A percentile compares a stretch with the other conserved stretches of the same genome.
These are phyloP conservation scores for Lumnitzera racemosa DNA, from an alignment of 345 rosid species.

Conservation along the genomic window DNA sequence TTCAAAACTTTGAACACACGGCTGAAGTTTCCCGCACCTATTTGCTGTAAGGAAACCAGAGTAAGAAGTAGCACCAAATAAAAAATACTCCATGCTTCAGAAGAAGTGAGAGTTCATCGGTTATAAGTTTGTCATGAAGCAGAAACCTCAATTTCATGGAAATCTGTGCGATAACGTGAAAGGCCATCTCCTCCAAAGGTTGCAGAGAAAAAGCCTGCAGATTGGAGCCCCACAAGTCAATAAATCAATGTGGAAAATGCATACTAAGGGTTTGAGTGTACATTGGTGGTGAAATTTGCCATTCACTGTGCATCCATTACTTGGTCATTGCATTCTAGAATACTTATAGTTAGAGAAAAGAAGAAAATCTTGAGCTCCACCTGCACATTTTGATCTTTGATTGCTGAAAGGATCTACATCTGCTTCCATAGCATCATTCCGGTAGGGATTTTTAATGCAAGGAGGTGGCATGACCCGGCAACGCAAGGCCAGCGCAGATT, in stretches of 20 bases:
- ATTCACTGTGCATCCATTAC: too few relatives aligned
- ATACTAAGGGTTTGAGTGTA: too few relatives aligned
- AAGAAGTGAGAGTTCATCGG: neutral
- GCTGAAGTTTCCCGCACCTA: slow-evolving; percentile 88
- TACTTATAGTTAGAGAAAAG: neutral
- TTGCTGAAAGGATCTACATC: slow-evolving; percentile 59
- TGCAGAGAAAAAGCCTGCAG: slow-evolving; percentile 59
- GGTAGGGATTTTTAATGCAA: slow-evolving; percentile 87
- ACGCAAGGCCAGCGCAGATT: slow-evolving; percentile 78
- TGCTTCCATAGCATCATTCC: slow-evolving; percentile 38
- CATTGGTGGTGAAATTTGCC: too few relatives aligned
- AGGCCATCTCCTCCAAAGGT: slow-evolving; percentile 67
- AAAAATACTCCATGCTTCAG: slow-evolving; percentile 4
- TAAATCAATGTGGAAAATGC: neutral
- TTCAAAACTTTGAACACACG: slow-evolving; percentile 79
- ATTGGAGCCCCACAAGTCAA: slow-evolving; percentile 5
- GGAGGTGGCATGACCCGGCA: slow-evolving; percentile 94
- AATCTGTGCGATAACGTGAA: slow-evolving; percentile 86
- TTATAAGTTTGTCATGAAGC: neutral
- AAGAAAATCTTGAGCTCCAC: slow-evolving; percentile 18
- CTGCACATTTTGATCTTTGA: slow-evolving; percentile 88
- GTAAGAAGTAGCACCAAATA: slow-evolving; percentile 2
- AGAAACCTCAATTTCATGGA: slow-evolving; percentile 90
- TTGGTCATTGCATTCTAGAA: too few relatives aligned
- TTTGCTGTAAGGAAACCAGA: slow-evolving; percentile 45